Evolutionary conservation across 164 flowering plant genomes (phyloP), one percentile per base, ranked within the genome.

Genomic region (Paratinospora sagittata): DNA sequence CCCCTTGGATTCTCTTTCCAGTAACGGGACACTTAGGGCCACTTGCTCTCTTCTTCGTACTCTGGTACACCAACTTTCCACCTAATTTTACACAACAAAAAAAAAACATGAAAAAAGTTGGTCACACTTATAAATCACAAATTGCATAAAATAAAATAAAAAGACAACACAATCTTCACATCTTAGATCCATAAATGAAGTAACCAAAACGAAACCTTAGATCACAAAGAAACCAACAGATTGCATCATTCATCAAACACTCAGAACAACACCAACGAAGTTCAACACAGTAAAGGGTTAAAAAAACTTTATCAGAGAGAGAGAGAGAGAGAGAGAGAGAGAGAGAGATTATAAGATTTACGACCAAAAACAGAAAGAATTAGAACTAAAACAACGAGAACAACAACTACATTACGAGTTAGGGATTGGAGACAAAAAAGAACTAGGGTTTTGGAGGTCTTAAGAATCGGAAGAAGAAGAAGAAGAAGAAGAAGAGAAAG

Each of bases 21-120:
- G 88, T 86, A 26, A 86, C 88, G 30, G 90, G 90, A 52, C 88
- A 86, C 58, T 83, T 83, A 5, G 90, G 90, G 1, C 88, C 88
- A 36, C 81, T 85, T 0, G 86, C 86, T 41, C 83, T 79, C 85
- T 85, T 85, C 83, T 86, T 82, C 1, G 85, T 76, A 27, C 65
- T 81, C 82, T 83, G 88, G 52, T 79, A 83, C 6, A 83, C 79
- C 34, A 82, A 74, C 74, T 74, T 82, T 5, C 89, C 89, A 70
- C 89, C 88, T 81, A 27, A 57, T 23, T 3, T 14, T 1, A 67
- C 61, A 16, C 27, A 64, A 24, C 3, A 57, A 52, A 39, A 30
- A 63, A 9, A 19, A n/a, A 63, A 63, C 65, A 27, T 36, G 21
- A 9, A 49, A n/a, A 23, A 0, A 39, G 19, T 69, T 30, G 0